Conservation (phyloP, 306 rosid genomes). For the Astragalus glycyphyllos region DNA sequence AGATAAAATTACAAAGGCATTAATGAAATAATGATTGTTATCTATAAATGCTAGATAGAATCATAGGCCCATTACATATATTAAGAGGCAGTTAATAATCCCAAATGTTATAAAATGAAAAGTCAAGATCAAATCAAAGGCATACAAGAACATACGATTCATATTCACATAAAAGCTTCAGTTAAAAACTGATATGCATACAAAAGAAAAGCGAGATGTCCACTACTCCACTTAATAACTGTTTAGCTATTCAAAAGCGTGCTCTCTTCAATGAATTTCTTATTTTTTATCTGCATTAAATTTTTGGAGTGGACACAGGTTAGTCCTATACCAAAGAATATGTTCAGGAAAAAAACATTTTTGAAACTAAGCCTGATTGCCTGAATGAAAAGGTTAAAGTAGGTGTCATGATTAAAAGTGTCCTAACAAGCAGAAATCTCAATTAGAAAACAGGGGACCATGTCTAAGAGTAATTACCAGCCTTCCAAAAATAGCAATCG, state of each 20-base stretch:
- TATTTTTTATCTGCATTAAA: neutral
- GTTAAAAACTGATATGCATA: neutral
- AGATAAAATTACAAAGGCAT: slow-evolving; percentile 6
- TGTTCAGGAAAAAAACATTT: neutral
- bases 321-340: slow-evolving; percentile 13
- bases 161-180: slow-evolving; percentile 22
- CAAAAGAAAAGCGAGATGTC: slow-evolving; percentile 14
- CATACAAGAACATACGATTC: slow-evolving; percentile 17
- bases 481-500: slow-evolving; percentile 87
- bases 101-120: neutral
- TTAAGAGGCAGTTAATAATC: slow-evolving; percentile 8
- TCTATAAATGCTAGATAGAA: slow-evolving; percentile 7
- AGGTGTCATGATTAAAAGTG: slow-evolving; percentile 16
- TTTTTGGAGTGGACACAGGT: neutral
- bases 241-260: slow-evolving; percentile 15
- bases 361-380: slow-evolving; percentile 3
- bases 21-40: slow-evolving; percentile 10
- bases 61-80: neutral
- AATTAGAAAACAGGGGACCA: slow-evolving; percentile 16
- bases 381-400: neutral
- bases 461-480: slow-evolving; percentile 57
- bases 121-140: slow-evolving; percentile 4
- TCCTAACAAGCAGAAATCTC: neutral
- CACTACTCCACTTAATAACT: slow-evolving; percentile 14
- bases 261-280: neutral